Conservation (phyloP, 139 green algal species). For the Raphidocelis subcapitata region DNA sequence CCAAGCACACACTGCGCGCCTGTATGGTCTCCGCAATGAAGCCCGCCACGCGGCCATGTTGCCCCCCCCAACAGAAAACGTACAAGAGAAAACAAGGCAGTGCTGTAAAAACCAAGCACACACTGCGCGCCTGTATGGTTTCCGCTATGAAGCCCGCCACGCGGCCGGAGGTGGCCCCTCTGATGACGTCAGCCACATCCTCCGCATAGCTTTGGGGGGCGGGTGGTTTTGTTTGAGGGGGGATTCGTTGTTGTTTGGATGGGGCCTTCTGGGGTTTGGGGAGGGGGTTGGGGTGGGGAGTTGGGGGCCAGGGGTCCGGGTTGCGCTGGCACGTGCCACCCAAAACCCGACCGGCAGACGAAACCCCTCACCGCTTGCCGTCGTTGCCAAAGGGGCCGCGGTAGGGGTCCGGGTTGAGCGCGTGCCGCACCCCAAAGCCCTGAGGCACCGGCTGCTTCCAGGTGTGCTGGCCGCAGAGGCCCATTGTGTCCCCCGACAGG, state of each 20-base stretch:
- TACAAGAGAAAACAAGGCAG: no score
- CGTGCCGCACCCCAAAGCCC: slow-evolving; percentile 88
- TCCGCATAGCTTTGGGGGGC: slow-evolving; percentile 40
- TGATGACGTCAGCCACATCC: slow-evolving; percentile 71
- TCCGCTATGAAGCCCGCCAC: slow-evolving; percentile 93
- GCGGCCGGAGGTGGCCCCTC: slow-evolving; percentile 53
- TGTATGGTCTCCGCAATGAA: slow-evolving; percentile 95
- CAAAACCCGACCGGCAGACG: no score
- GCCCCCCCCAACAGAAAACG: no score
- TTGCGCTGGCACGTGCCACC: no score
- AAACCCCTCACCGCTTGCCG: slow-evolving; percentile 51
- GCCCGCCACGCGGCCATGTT: slow-evolving; percentile 75
- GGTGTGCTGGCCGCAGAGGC: slow-evolving; percentile 81
- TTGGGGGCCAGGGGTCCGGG: no score
- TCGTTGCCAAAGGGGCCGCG: slow-evolving; percentile 85
- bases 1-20: not conserved
- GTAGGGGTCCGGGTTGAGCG: slow-evolving; percentile 93
- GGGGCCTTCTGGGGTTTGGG: no score
- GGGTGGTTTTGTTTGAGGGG: not conserved
- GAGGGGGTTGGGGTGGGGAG: no score
- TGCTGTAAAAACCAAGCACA: no score
- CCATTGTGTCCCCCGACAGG: slow-evolving; percentile 85
- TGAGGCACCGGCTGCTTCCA: slow-evolving; percentile 92
- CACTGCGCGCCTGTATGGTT: slow-evolving; percentile 70
- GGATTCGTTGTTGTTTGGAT: not conserved